Evolutionary conservation across 1,284 basidiomycete species (phyloP), one percentile per base, ranked within the genome.

Genomic region (Ganoderma sp.): DNA sequence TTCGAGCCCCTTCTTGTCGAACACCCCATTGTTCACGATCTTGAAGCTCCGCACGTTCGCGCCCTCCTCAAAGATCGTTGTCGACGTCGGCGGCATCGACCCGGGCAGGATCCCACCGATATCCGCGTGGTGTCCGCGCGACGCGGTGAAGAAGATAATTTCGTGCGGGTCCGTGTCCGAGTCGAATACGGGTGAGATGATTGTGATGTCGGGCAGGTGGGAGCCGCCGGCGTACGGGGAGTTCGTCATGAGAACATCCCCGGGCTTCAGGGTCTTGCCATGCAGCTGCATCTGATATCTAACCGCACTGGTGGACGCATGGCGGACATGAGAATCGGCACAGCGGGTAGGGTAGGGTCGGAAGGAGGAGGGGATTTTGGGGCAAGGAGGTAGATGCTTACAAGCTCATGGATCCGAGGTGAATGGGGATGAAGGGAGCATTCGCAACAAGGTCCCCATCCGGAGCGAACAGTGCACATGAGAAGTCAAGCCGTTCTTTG

Each of bases 21-120:
- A 98, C 4, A 90, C 80, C 7, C 97, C 96, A 22, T 87, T 85
- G 58, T 88, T 83, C 17, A 99, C 97, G 71, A 99, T 91, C 81
- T 98, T 98, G 87, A 99, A 96, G 75, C 92, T 94, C 70, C 90
- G 87, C 68, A 98, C 95, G 77, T 96, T 88, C 0, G 97, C 97
- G 15, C 97, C 97, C 80, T 99, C 97, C 77, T 99, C 94, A 72
- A 92, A 96, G 61, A 99, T 90, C 68, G 86, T 94, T 67, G 93
- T 93, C 34, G 92, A 94, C 0, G 93, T 96, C 0, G 97, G 95
- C 0, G 97, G 97, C 97, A 99, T 99, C 19, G 94, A 96, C 25
- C 90, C 93, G 1, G 95, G 94, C 7, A 95, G 84, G 72, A 92
- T 92, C 0, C 90, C 90, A 1, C 88, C 85, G 52, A 90, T 86